Evolutionary conservation across 805 yeast species (phyloP).

Genomic region (Scheffersomyces amazonensis): DNA sequence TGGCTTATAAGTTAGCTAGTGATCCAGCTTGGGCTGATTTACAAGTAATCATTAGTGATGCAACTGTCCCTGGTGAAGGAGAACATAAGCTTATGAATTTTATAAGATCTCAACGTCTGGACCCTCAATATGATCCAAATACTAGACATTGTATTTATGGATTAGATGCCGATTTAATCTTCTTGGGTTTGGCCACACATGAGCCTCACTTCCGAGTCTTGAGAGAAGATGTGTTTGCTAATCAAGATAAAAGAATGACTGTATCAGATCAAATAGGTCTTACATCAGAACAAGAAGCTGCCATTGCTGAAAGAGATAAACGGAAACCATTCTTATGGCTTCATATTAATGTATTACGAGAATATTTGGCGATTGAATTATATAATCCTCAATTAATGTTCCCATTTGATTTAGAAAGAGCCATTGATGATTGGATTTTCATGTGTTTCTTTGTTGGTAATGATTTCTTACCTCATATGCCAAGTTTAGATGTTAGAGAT

Average conservation of each 20-base stretch:
- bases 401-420: constrained; percentile 86
- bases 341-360: constrained; percentile 82
- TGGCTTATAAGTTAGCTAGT: constrained; percentile 76
- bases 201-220: constrained; percentile 94
- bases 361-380: constrained; percentile 82
- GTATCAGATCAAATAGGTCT: constrained; percentile 50
- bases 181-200: constrained; percentile 93
- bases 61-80: constrained; percentile 99
- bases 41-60: constrained; percentile 90
- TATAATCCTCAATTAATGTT: constrained; percentile 66
- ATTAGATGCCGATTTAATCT: constrained; percentile 94
- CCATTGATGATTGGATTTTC: constrained; percentile 98
- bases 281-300: constrained; percentile 55
- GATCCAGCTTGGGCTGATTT: constrained; percentile 94
- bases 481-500: constrained; percentile 92
- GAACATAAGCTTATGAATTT: constrained; percentile 98
- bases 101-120: constrained; percentile 84
- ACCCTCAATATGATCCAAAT: constrained; percentile 85
- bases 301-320: constrained; percentile 40
- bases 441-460: constrained; percentile 99
- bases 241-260: constrained; percentile 49
- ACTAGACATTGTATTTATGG: constrained; percentile 97
- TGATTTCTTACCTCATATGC: constrained; percentile 95
- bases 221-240: constrained; percentile 95
- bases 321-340: constrained; percentile 92